Evolutionary conservation across 2,329 filamentous ascomycete genomes (phyloP), one percentile per base, ranked within the genome.

Genomic region (Xylariaceae sp.): DNA sequence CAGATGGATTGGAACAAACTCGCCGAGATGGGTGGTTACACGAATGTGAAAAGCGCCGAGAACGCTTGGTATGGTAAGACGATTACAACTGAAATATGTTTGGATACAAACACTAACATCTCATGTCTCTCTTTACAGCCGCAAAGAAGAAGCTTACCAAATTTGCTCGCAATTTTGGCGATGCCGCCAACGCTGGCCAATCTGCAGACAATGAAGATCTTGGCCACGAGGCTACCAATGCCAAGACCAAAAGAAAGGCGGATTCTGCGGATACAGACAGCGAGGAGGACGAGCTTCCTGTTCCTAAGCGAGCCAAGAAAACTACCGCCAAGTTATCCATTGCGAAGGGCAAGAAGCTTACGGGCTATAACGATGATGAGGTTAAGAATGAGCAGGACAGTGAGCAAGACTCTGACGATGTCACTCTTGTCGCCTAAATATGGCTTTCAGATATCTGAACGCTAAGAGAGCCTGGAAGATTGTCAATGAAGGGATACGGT

Each of bases 1-100:
- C 15, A 64, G 64, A 21, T 64, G 6, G 57, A 66, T 32, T 29
- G 13, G 23, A 27, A 55, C 0, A 64, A 64, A 53, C 55, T 66
- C 0, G 62, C 64, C 5, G 15, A 20, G 9, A 42, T 66, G 6
- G 50, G 50, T 1, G 59, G 59, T 1, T 66, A 64, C 43, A 18
- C n/a, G 20, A 66, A 63, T 23, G 40, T 41, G 2, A 20, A 21
- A 3, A 60, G 57, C 26, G 57, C 50, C 0, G 10, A 23, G 15
- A 64, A 66, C 29, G 7, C 61, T 3, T 13, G 63, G 1, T 1
- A 1, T 10, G 20, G 64, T 66, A 56, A 55, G 61, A 32, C 13
- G 6, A 29, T 21, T 15, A 1, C 21, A n/a, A n/a, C n/a, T n/a
- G n/a, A n/a, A n/a, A n/a, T n/a, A n/a, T n/a, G n/a, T n/a, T n/a